phyloP scores from a whole-genome alignment of 495 filamentous ascomycete species.

The Massariosphaeria phaeospora region DNA sequence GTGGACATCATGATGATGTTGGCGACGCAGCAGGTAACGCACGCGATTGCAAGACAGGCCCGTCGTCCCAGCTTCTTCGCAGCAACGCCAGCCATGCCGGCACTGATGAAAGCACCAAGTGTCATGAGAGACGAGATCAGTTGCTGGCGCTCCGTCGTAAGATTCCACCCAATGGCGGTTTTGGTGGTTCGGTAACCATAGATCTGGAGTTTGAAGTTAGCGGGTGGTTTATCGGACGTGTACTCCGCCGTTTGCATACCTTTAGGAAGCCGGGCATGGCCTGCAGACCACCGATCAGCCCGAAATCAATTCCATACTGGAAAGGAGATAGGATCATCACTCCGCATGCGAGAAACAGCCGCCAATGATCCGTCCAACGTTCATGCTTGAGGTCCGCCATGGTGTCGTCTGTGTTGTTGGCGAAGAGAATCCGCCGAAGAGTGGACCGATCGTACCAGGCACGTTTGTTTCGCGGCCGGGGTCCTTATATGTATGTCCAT shows the following conservation, averaged over 20 bases:
- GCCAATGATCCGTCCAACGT: no score
- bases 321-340: constrained; percentile 53
- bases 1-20: constrained; percentile 35
- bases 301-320: constrained; percentile 62
- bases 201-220: constrained; percentile 18
- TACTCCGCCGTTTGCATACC: constrained; percentile 19
- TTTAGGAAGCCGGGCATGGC: constrained; percentile 56
- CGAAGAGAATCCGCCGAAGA: no score
- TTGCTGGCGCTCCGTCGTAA: constrained; percentile 51
- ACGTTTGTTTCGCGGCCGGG: no score
- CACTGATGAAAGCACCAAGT: constrained; percentile 56
- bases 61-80: constrained; percentile 40
- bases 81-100: constrained; percentile 47
- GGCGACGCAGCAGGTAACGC: constrained; percentile 21
- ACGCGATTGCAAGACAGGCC: constrained; percentile 12
- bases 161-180: constrained; percentile 51
- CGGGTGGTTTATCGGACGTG: neutral
- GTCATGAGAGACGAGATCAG: constrained; percentile 58
- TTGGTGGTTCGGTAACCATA: constrained; percentile 33
- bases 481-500: no score
- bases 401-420: no score
- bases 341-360: constrained; percentile 43
- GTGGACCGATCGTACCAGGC: no score
- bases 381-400: no score
- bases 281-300: constrained; percentile 58